A percentile compares a stretch with the other conserved stretches of the same genome.
Conservation (phyloP, 169 alveolate species). For the Plasmodium reichenowi region DNA sequence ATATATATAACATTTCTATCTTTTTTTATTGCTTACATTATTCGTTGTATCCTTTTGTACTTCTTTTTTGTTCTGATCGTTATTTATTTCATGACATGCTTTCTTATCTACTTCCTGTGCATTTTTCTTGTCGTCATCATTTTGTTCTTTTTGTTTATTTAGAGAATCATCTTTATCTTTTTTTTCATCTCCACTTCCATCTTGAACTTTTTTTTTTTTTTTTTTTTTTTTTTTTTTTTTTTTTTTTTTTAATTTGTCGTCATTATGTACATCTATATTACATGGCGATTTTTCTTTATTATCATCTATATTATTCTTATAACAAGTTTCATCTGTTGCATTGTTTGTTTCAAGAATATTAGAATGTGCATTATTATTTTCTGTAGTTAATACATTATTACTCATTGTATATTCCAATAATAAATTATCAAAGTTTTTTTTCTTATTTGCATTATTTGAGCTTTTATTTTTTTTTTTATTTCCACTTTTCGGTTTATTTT, state of each 20-base stretch:
- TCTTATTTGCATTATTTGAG: conserved; percentile 19
- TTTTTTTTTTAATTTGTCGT: conserved; percentile 37
- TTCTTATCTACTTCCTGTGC: background rate
- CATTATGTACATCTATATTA: conserved; percentile 2
- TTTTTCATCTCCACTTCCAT: conserved; percentile 2
- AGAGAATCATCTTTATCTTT: conserved; percentile 3
- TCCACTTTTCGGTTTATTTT: conserved; percentile 1
- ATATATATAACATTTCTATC: background rate
- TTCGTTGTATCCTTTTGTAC: background rate
- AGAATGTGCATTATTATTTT: background rate
- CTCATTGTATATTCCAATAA: conserved; percentile 33
- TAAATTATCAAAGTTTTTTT: conserved; percentile 28
- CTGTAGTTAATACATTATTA: background rate
- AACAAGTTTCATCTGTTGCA: background rate
- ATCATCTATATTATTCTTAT: background rate
- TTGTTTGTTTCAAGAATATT: background rate
- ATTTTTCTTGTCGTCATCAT: background rate
- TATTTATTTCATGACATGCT: background rate
- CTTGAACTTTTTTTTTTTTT: background rate
- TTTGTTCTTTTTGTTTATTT: background rate
- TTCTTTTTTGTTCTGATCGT: background rate
- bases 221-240: conserved; percentile 35
- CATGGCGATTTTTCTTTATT: conserved; percentile 1
- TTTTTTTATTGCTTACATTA: background rate
- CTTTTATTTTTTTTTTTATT: conserved; percentile 28